Conservation (phyloP, 108 stramenopile genomes). For the Cyclostephanos tholiformis region DNA sequence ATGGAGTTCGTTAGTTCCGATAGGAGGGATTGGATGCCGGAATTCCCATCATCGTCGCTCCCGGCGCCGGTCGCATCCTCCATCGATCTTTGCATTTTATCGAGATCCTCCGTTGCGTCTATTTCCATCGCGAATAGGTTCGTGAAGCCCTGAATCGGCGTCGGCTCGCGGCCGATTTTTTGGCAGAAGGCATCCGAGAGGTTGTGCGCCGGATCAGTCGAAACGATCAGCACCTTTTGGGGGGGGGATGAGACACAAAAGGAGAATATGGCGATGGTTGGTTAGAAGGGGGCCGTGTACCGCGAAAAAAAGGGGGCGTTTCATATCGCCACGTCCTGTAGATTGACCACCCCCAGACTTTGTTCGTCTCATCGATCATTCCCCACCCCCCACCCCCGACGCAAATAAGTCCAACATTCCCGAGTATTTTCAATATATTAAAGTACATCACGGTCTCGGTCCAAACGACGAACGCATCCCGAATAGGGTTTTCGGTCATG, state of each 20-base stretch:
- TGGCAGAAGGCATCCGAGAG: conserved; percentile 98
- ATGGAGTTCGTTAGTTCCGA: conserved; percentile 92
- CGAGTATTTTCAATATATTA: too few species aligned
- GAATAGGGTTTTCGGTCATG: too few species aligned
- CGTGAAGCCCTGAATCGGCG: conserved; percentile 95
- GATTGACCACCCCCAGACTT: too few species aligned
- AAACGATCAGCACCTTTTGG: conserved; percentile 87
- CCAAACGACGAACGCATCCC: too few species aligned
- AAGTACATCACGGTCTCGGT: too few species aligned
- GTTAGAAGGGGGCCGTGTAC: not conserved
- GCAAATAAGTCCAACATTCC: not conserved
- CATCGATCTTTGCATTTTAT: conserved; percentile 83
- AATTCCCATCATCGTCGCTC: conserved; percentile 63
- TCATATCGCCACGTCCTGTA: too few species aligned
- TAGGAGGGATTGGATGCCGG: conserved; percentile 84
- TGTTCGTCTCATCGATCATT: too few species aligned
- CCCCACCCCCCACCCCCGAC: too few species aligned
- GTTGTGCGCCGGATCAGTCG: conserved; percentile 99
- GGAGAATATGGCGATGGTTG: not conserved
- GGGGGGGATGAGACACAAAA: not conserved
- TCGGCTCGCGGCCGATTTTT: conserved; percentile 98
- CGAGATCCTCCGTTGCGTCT: conserved; percentile 93
- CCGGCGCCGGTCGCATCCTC: conserved; percentile 66
- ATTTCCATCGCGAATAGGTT: conserved; percentile 98
- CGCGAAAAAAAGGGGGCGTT: too few species aligned